phyloP scores from a whole-genome alignment of 768 basidiomycete genomes.

The Galerina sulciceps region DNA sequence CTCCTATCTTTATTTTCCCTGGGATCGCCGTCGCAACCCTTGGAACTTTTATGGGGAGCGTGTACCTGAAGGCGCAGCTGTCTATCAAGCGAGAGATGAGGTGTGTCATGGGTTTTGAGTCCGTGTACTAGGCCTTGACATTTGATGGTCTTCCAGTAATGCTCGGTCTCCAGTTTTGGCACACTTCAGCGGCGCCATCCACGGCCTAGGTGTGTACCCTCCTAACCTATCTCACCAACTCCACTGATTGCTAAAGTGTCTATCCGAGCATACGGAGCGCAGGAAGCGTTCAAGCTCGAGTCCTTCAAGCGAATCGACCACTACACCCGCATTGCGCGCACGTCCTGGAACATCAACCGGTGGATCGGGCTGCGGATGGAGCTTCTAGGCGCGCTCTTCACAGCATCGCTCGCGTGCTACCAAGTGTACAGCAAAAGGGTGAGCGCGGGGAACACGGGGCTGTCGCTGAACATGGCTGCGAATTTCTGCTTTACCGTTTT shows the following conservation, averaged over 20 bases:
- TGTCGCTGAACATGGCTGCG: slow-evolving; percentile 61
- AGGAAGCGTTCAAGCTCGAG: slow-evolving; percentile 48
- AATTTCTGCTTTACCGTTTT: slow-evolving; percentile 60
- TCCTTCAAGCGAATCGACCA: slow-evolving; percentile 54
- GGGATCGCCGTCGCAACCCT: slow-evolving; percentile 41
- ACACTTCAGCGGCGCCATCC: slow-evolving; percentile 41
- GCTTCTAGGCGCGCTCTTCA: slow-evolving; percentile 58
- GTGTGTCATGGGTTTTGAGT: slow-evolving; percentile 22
- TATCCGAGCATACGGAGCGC: slow-evolving; percentile 67
- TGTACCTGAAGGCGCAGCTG: slow-evolving; percentile 47
- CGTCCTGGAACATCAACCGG: slow-evolving; percentile 53
- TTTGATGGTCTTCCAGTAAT: slow-evolving; percentile 16
- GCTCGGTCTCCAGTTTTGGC: slow-evolving; percentile 22
- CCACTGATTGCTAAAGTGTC: slow-evolving; percentile 36
- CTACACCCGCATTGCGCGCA: slow-evolving; percentile 46
- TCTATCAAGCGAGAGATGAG: slow-evolving; percentile 46
- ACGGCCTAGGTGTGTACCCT: slow-evolving; percentile 47
- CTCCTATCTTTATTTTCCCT: slow-evolving; percentile 46
- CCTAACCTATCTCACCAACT: too few species aligned
- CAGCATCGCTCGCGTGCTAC: slow-evolving; percentile 55
- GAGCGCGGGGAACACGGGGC: slow-evolving; percentile 47
- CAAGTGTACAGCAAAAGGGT: slow-evolving; percentile 49
- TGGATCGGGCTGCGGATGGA: slow-evolving; percentile 57
- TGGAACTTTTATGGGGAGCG: slow-evolving; percentile 44
- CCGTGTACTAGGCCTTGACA: not conserved